Evolutionary conservation across 106 monocot genomes (phyloP), one percentile per base, ranked within the genome.

Genomic region (Dendrobium chrysotoxum): DNA sequence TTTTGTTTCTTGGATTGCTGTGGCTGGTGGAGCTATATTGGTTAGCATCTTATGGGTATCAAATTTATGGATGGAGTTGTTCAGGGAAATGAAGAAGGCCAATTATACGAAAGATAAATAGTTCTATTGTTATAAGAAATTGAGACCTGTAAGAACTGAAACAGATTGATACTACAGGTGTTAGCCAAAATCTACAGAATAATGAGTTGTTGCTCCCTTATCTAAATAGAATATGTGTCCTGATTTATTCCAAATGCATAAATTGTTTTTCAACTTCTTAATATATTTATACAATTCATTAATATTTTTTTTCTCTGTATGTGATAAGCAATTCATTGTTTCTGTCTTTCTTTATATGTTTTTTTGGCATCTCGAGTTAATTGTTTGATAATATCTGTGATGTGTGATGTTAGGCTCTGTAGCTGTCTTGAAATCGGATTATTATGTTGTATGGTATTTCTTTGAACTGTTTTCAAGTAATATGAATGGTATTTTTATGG

Each of bases 31-130:
- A 9, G 97, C 97, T 1, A 95, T 98, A 40, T 30, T 85, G 26
- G 97, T 92, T n/a, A 98, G 97, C 39, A 91, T 92, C 72, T 38
- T 98, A 82, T 98, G 97, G 97, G 85, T 98, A 50, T 82, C 86
- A 7, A 88, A 91, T 77, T 81, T 80, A 16, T 98, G 97, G 97
- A 73, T 91, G 81, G 91, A 86, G 79, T 73, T 92, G 11, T 84
- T 84, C 80, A 91, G 82, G 54, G 94, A 94, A 53, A 82, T 75
- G 40, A 82, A 72, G 9, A 25, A 28, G n/a, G 61, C 7, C 7
- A 68, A 25, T 40, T 53, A 78, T 67, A 89, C 88, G 82, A 90
- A 94, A 82, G 68, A 53, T 28, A 84, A 70, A 13, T 89, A 77
- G 80, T 11, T 68, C 30, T 68, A 30, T 8, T 31, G 13, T 31